Percentiles rank a stretch among this genome's conserved stretches.
Conservation (phyloP, 345 rosid genomes). For the Viola odorata region DNA sequence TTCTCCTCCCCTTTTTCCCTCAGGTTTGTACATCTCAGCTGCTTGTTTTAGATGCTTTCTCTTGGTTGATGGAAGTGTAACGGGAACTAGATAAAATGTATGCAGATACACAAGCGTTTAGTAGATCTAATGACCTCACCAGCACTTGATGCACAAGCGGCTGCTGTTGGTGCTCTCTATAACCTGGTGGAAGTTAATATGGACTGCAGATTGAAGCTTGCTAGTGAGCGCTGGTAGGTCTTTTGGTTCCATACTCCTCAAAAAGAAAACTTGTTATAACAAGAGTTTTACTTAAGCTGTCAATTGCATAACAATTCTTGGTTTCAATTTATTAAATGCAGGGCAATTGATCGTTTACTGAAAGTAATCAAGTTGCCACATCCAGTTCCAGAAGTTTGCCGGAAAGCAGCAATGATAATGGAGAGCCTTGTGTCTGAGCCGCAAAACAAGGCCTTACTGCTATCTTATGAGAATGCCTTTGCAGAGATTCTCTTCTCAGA, state of each 20-base stretch:
- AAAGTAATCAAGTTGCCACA: conserved; percentile 79
- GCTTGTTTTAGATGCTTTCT: neutral
- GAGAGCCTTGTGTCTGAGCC: conserved; percentile 94
- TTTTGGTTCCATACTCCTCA: neutral
- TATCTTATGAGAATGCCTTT: conserved; percentile 86
- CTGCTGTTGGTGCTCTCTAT: conserved; percentile 92
- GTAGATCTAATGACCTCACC: conserved; percentile 79
- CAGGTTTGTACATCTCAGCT: conserved; percentile 42
- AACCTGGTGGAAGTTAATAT: conserved; percentile 90
- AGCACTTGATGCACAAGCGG: conserved; percentile 89
- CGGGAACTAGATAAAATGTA: neutral
- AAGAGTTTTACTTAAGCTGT: neutral
- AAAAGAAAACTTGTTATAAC: neutral
- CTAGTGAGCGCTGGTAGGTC: conserved; percentile 80
- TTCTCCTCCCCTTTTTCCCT: conserved; percentile 79
- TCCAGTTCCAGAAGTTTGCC: conserved; percentile 88
- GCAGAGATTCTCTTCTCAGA: conserved; percentile 87
- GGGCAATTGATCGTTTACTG: conserved; percentile 92
- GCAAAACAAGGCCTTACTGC: conserved; percentile 66
- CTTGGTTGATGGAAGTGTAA: neutral
- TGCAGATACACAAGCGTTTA: conserved; percentile 85
- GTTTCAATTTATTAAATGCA: conserved; percentile 23
- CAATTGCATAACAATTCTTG: conserved; percentile 2
- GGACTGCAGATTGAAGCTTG: conserved; percentile 98
- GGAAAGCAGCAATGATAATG: conserved; percentile 90